Evolutionary conservation across 768 basidiomycete genomes (phyloP).

Genomic region (Cystofilobasidium bisporidii): DNA sequence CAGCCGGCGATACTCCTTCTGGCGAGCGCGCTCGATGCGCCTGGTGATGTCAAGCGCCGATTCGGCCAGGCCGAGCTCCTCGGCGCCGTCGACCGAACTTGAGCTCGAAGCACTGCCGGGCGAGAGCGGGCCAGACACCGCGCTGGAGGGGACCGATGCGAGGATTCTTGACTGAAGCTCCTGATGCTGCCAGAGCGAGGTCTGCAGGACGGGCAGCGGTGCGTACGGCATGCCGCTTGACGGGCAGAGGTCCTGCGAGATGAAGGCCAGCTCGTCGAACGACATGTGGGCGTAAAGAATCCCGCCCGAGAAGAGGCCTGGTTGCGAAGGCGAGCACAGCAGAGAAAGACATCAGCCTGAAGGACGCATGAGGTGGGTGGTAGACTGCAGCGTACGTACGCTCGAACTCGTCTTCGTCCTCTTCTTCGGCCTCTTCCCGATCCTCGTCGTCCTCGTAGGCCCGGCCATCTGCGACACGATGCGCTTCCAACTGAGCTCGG

Average conservation of each 20-base stretch:
- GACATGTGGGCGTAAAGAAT: slow-evolving; percentile 81
- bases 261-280: slow-evolving; percentile 65
- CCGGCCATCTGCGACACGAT: slow-evolving; percentile 13
- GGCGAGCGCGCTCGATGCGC: not conserved
- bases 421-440: slow-evolving; percentile 41
- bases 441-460: slow-evolving; percentile 27
- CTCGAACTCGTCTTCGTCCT: slow-evolving; percentile 47
- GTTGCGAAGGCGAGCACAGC: not conserved
- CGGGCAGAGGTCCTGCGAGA: slow-evolving; percentile 67
- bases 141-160: not conserved
- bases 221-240: slow-evolving; percentile 61
- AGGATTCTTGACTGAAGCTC: slow-evolving; percentile 36
- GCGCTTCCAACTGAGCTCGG: slow-evolving; percentile 38
- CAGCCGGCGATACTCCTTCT: slow-evolving; percentile 12
- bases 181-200: slow-evolving; percentile 59
- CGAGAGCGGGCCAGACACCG: not conserved
- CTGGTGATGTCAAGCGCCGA: slow-evolving; percentile 49
- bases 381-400: not conserved
- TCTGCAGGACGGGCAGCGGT: slow-evolving; percentile 56
- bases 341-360: not conserved
- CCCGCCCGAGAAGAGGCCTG: slow-evolving; percentile 57
- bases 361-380: too few species aligned
- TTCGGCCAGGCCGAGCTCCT: slow-evolving; percentile 56
- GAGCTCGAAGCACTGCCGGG: not conserved
- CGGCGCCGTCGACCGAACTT: not conserved